Base-by-base conservation (phyloP, 2,329 filamentous ascomycete genomes). In the Tolypocladium pustulatum region DNA sequence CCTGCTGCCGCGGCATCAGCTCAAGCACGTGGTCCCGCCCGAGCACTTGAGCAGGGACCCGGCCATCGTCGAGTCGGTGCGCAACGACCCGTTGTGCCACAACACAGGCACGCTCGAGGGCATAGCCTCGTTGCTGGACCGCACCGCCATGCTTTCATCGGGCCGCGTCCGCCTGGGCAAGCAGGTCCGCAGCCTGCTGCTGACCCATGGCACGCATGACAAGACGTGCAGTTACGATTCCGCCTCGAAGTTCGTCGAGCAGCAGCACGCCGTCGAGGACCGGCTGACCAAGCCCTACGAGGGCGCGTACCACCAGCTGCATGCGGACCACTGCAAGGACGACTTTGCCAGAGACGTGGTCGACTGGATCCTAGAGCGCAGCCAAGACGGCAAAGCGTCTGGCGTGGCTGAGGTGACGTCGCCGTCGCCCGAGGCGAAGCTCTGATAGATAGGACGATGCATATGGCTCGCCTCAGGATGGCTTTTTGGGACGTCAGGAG, bases 31-130 rank as follows among this genome's bases (percentile, higher is more conserved):
- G 54, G 77, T 96, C 30, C 81, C 87, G 53, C 72, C 82, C 2
- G 79, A 81, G 60, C 78, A 86, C 61, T 69, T 96, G 58, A 85
- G 81, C 40, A 83, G 90, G 30, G 88, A 93, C 71, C 76, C 81
- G 30, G 82, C 75, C 27, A 82, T 90, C 2, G 79, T 82, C 57
- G 76, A 82, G 66, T 79, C 77, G 32, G 81, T 89, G 63, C 74
- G 76, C 2, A 79, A 82, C 36, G 92, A 97, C 72, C 68, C 78
- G 55, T 77, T 96, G 57, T 85, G 86, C 71, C 91, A 96, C 73
- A 81, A 93, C 71, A 93, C 85, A 2, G 92, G 91, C 40, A 96
- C 92, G 8, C 78, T 96, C n/a, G 87, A 92, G 71, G 89, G 89
- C 0, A 71, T 96, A 38, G 81, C 88, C 0, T 86, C 83, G 0